phyloP scores from a whole-genome alignment of 2,329 filamentous ascomycete genomes.

The Purpureocillium takamizusanense region DNA sequence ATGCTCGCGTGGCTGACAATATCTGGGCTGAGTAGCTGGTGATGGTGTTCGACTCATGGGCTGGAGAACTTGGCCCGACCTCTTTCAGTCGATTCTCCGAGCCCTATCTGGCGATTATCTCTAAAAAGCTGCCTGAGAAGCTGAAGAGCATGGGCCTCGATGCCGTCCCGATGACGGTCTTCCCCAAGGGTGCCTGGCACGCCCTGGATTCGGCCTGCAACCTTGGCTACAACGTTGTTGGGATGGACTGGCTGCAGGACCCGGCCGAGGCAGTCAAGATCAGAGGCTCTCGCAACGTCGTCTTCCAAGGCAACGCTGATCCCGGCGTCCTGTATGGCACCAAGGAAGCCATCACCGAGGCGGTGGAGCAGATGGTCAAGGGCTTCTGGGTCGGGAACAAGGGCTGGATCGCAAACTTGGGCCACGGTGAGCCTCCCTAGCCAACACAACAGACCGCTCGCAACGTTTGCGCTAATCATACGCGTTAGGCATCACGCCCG shows the following conservation, averaged over 20 bases:
- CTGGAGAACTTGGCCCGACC: conserved; percentile 78
- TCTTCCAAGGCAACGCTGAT: conserved; percentile 92
- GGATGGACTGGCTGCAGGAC: conserved; percentile 91
- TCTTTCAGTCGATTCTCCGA: conserved; percentile 79
- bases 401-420: conserved; percentile 95
- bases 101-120: conserved; percentile 79
- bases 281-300: conserved; percentile 63
- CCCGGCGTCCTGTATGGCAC: conserved; percentile 87
- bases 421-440: conserved; percentile 60
- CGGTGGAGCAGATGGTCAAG: conserved; percentile 76
- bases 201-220: conserved; percentile 80
- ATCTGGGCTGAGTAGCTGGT: conserved; percentile 62
- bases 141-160: conserved; percentile 68
- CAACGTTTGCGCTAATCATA: neutral
- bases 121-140: conserved; percentile 65
- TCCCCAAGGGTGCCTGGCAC: conserved; percentile 97
- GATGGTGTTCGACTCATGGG: conserved; percentile 98
- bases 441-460: neutral
- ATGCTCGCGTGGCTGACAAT: conserved; percentile 2
- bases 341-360: conserved; percentile 68
- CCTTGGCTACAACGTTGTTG: conserved; percentile 86
- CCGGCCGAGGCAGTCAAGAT: conserved; percentile 75
- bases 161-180: conserved; percentile 90
- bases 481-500: conserved; percentile 72
- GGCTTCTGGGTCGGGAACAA: conserved; percentile 75